These are phyloP conservation scores for Leccinellum luteum DNA, from an alignment of 768 basidiomycete genomes.

Conservation along the genomic window DNA sequence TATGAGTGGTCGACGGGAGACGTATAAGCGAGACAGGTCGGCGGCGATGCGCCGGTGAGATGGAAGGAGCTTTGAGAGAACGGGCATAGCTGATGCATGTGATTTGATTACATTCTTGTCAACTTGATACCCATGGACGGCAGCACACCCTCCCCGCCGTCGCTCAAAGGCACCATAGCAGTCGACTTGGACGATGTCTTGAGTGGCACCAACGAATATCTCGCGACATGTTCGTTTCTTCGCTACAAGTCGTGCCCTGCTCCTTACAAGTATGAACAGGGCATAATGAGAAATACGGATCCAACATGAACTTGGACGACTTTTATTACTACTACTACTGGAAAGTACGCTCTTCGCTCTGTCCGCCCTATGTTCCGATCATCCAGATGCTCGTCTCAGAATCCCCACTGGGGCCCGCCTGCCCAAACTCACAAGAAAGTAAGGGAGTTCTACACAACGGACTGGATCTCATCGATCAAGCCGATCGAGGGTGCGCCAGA, in stretches of 20 bases:
- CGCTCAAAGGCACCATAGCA: slow-evolving; percentile 46
- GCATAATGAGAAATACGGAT: slow-evolving; percentile 62
- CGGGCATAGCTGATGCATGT: slow-evolving; percentile 25
- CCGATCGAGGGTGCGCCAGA: slow-evolving; percentile 64
- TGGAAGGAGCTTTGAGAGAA: slow-evolving; percentile 27
- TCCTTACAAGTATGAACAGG: slow-evolving; percentile 38
- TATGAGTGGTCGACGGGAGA: slow-evolving; percentile 62
- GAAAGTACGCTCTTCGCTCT: slow-evolving; percentile 45
- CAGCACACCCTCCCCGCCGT: slow-evolving; percentile 9
- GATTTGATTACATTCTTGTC: slow-evolving; percentile 5
- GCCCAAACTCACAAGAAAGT: slow-evolving; percentile 59
- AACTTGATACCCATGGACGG: background rate
- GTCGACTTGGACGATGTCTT: slow-evolving; percentile 71
- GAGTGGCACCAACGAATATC: slow-evolving; percentile 54
- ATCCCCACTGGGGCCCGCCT: slow-evolving; percentile 60
- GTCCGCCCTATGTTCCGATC: background rate
- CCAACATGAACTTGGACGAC: slow-evolving; percentile 48
- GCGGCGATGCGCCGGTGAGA: slow-evolving; percentile 41
- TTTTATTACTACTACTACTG: slow-evolving; percentile 79
- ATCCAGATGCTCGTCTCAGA: slow-evolving; percentile 29
- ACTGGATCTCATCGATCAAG: slow-evolving; percentile 42
- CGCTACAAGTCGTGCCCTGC: background rate
- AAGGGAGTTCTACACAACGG: slow-evolving; percentile 52
- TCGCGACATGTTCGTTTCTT: slow-evolving; percentile 48
- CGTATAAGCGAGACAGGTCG: slow-evolving; percentile 51